Evolutionary conservation across 2,329 filamentous ascomycete genomes (phyloP), one percentile per base, ranked within the genome.

Genomic region (Monosporascus sp.): DNA sequence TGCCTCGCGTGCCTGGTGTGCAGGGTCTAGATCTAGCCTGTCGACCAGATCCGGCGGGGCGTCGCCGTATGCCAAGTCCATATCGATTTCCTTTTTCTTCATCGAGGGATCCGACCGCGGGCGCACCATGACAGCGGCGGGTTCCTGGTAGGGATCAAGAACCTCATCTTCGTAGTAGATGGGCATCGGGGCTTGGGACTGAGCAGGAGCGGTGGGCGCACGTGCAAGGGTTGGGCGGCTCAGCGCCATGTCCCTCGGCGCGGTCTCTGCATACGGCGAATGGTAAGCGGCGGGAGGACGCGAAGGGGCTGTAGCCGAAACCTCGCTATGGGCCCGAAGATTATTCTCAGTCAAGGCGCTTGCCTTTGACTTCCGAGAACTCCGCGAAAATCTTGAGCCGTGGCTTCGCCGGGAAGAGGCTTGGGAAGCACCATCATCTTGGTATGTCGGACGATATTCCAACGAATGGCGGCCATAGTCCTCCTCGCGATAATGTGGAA

Each of bases 1-100:
- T 14, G 74, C 72, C 38, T 87, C 77, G 41, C 81, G 73, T 63
- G 58, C 66, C 24, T 87, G 77, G 41, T 81, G 73, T 63, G 58
- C 66, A 22, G 72, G 72, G 27, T 68, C 65, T 39, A 73, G 67
- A 49, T 73, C 70, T 1, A 70, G 65, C 11, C 65, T 61, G 24
- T 67, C 64, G 6, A 55, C 67, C 72, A 90, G 71, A 62, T 91
- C 82, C 53, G 89, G 84, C 1, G 88, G 89, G 0, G 94, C 77
- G 50, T 89, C 86, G 55, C 93, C 93, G 64, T 97, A 97, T 7
- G 93, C 93, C 7, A 97, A 78, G 67, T 96, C 81, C 89, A 96
- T 91, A 65, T 97, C 93, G 62, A 96, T 85, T 52, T 85, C 76
- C 61, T 79, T 56, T 47, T 59, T 59, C 54, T 58, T 55, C 20